These are phyloP conservation scores for Cinchona pubescens DNA, from an alignment of 257 asterid genomes.

Conservation along the genomic window DNA sequence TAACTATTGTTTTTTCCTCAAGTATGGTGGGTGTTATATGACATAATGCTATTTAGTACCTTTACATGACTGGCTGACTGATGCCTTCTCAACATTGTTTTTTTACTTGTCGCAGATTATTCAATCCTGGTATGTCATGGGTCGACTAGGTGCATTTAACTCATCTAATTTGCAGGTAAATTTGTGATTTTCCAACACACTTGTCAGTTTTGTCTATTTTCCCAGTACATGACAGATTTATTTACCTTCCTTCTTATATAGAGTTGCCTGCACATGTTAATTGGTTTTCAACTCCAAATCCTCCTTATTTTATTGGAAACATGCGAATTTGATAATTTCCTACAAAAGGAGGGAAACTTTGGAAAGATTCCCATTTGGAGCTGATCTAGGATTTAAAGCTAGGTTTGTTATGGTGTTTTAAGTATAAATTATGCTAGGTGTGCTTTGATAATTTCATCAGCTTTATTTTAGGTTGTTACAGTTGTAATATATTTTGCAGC, in stretches of 20 bases:
- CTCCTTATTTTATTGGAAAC: not conserved
- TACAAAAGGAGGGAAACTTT: not conserved
- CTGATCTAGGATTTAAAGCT: not conserved
- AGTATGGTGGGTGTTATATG: not conserved
- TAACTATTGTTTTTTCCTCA: too few species aligned
- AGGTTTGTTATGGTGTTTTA: too few species aligned
- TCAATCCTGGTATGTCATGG: slow-evolving; percentile 97
- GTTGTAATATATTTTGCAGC: too few species aligned
- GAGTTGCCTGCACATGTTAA: not conserved
- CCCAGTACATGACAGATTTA: not conserved
- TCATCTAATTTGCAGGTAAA: slow-evolving; percentile 81
- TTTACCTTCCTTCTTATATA: not conserved
- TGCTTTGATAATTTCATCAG: too few species aligned
- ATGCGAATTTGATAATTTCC: not conserved
- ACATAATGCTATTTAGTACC: not conserved
- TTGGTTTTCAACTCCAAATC: not conserved
- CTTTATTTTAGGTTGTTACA: too few species aligned
- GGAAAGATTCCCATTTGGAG: not conserved
- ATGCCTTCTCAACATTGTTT: not conserved
- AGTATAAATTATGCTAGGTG: too few species aligned
- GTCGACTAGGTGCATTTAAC: slow-evolving; percentile 90
- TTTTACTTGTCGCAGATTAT: slow-evolving; percentile 57
- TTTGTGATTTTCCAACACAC: not conserved
- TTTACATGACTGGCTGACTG: not conserved
- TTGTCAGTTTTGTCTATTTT: not conserved